phyloP scores from a whole-genome alignment of 2,329 filamentous ascomycete species.

The Venturia nashicola region DNA sequence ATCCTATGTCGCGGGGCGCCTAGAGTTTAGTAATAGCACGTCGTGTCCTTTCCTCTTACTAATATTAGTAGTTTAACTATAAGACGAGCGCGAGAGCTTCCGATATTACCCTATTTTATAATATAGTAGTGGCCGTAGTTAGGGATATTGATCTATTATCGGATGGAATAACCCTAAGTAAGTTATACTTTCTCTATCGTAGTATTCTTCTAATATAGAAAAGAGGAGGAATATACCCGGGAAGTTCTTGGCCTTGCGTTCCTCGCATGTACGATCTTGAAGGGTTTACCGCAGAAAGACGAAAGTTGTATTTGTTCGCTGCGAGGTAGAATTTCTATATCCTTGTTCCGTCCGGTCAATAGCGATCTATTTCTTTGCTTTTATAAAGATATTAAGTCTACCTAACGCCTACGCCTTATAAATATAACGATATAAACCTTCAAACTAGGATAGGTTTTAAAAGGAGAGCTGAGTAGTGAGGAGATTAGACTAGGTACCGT shows the following conservation, averaged over 20 bases:
- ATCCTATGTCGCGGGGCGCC: not conserved
- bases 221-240: constrained; percentile 6
- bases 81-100: constrained; percentile 5
- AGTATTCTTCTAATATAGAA: not conserved
- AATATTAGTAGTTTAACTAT: constrained; percentile 6
- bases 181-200: constrained; percentile 3
- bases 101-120: constrained; percentile 4
- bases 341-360: too few relatives aligned
- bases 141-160: constrained; percentile 8
- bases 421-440: too few relatives aligned
- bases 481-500: too few relatives aligned
- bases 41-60: constrained; percentile 1
- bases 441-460: too few relatives aligned
- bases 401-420: too few relatives aligned
- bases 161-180: constrained; percentile 2
- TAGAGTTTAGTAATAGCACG: constrained; percentile 5
- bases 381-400: too few relatives aligned
- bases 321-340: too few relatives aligned
- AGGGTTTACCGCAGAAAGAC: too few relatives aligned
- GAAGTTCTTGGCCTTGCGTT: constrained; percentile 1
- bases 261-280: constrained; percentile 5
- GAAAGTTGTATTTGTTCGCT: too few relatives aligned
- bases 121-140: constrained; percentile 10
- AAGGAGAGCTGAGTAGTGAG: too few relatives aligned
- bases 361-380: too few relatives aligned